Base-by-base conservation (phyloP, 2,329 filamentous ascomycete genomes). In the Teratosphaeria nubilosa region DNA sequence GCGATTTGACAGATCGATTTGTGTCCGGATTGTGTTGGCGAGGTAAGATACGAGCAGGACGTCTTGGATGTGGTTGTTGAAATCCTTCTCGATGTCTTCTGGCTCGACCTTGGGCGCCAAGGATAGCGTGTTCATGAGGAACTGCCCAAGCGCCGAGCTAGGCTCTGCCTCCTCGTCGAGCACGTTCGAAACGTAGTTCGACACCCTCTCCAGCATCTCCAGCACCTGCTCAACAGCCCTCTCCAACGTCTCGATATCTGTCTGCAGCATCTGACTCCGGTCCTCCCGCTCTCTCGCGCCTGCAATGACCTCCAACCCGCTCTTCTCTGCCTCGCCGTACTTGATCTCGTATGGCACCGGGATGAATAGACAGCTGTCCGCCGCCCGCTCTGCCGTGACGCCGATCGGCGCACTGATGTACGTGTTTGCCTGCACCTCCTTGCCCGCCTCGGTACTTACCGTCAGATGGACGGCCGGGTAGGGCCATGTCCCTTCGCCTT, bases 51-150 rank as follows among this genome's bases (percentile, higher is more conserved):
- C 91, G 75, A 97, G 91, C 65, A 99, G 86, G 61, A 99, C 91
- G 75, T 99, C 94, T 80, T 99, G 94, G 76, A 99, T 91, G 79
- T 99, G 94, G 81, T 95, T 96, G 85, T 99, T 99, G 84, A 99
- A 99, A 80, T 97, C 91, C 73, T 87, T 83, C 82, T 99, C 94
- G 72, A 99, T 91, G 73, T 95, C 88, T 62, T 85, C 82, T 41
- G 87, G 80, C 69, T 96, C 90, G 61, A 97, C 94, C 82, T 97
- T 99, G 70, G 94, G 94, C 58, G 92, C 90, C 63, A 99, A 80
- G 53, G 89, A 91, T 63, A 99, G 83, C 45, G 92, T 87, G 75
- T 95, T 95, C 81, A 97, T 88, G 66, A 99, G 81, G 77, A 91
- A 95, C 77, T 99, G 95, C 65, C 91, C 94, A 58, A 99, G 80